A percentile compares a stretch with the other conserved stretches of the same genome.
phyloP scores from a whole-genome alignment of 768 basidiomycete species.

The Lyophyllum decastes region DNA sequence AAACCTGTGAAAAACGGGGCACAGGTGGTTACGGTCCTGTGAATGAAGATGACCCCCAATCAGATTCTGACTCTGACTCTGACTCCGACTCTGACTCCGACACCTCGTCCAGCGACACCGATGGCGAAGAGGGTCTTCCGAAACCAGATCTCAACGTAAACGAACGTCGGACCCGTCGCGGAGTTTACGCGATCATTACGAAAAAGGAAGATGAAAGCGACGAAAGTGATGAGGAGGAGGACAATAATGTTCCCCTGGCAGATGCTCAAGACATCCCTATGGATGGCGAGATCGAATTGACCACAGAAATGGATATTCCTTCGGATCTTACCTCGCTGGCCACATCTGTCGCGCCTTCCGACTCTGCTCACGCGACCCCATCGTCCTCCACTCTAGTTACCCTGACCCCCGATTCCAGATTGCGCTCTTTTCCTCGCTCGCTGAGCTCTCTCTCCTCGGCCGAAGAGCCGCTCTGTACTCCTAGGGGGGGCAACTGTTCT shows the following conservation, averaged over 20 bases:
- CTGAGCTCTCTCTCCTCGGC: conserved; percentile 43
- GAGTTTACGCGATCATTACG: conserved; percentile 74
- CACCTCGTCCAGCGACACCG: conserved; percentile 37
- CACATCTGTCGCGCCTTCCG: conserved; percentile 37
- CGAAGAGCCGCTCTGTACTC: conserved; percentile 29
- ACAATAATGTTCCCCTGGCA: conserved; percentile 45
- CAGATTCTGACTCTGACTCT: conserved; percentile 50
- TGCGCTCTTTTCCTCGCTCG: conserved; percentile 39
- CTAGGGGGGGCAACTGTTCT: conserved; percentile 26
- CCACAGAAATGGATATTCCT: conserved; percentile 47
- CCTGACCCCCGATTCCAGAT: conserved; percentile 31
- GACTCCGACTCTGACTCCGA: conserved; percentile 49
- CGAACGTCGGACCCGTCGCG: conserved; percentile 78
- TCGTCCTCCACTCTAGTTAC: conserved; percentile 31
- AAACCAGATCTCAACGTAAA: conserved; percentile 60
- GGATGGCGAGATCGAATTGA: conserved; percentile 57
- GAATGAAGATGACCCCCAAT: conserved; percentile 46
- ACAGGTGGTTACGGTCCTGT: conserved; percentile 73
- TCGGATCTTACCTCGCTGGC: conserved; percentile 47
- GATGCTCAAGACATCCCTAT: conserved; percentile 45
- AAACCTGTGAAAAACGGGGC: conserved; percentile 79
- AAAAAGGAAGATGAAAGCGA: conserved; percentile 63
- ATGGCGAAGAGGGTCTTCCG: conserved; percentile 36
- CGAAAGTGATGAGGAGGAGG: conserved; percentile 60
- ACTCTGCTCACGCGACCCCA: conserved; percentile 27